phyloP scores from a whole-genome alignment of 108 stramenopile genomes.

The Fragilaria crotonensis region DNA sequence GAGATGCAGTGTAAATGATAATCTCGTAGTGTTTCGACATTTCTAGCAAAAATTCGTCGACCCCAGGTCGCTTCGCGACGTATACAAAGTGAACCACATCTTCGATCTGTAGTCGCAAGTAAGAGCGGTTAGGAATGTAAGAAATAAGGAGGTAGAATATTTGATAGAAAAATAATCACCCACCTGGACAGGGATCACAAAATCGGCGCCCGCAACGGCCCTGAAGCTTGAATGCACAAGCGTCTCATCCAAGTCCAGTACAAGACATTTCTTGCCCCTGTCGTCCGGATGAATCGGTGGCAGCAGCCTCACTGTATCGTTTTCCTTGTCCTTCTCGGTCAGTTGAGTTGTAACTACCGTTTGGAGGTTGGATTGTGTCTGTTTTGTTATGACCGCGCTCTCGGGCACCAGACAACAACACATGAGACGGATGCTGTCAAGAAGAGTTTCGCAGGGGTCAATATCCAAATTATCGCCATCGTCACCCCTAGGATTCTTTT shows the following conservation, averaged over 20 bases:
- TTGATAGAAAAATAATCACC: slow-evolving; percentile 7
- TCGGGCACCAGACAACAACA: slow-evolving; percentile 78
- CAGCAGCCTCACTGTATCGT: slow-evolving; percentile 42
- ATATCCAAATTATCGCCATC: slow-evolving; percentile 34
- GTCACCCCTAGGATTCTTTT: slow-evolving; percentile 23
- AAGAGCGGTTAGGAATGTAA: background rate
- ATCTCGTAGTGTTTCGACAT: slow-evolving; percentile 97
- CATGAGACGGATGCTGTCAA: slow-evolving; percentile 77
- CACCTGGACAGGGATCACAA: slow-evolving; percentile 97
- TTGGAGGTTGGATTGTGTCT: background rate
- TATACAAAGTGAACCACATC: slow-evolving; percentile 96
- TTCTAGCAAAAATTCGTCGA: slow-evolving; percentile 91
- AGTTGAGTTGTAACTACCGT: slow-evolving; percentile 2
- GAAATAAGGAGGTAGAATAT: slow-evolving; percentile 1
- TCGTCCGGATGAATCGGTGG: slow-evolving; percentile 57
- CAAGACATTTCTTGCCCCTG: slow-evolving; percentile 86
- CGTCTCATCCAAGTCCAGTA: slow-evolving; percentile 98
- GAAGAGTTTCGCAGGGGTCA: slow-evolving; percentile 62
- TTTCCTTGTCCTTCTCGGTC: background rate
- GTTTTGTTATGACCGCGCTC: slow-evolving; percentile 8
- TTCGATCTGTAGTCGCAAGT: slow-evolving; percentile 69
- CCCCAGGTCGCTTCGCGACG: slow-evolving; percentile 94
- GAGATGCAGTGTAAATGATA: slow-evolving; percentile 95
- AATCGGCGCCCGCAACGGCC: slow-evolving; percentile 92
- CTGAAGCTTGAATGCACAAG: slow-evolving; percentile 96